Evolutionary conservation across 108 stramenopile species (phyloP), one percentile per base, ranked within the genome.

Genomic region (Pseudonitzschia delicatissima): DNA sequence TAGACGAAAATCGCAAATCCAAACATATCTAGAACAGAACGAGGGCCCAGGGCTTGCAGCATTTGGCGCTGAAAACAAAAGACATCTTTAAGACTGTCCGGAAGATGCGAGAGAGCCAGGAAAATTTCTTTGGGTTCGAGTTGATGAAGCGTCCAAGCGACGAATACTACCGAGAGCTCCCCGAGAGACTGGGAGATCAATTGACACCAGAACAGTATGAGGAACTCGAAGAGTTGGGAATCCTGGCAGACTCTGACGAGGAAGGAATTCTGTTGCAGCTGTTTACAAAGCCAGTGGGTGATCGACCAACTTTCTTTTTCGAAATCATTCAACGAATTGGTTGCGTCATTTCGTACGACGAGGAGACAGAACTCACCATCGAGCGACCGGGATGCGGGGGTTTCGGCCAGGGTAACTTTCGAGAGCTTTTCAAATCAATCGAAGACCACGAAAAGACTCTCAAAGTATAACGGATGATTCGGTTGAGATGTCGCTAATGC

Each of bases 271-370:
- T 96, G 53, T 42, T 96, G 28, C 92, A 95, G 57, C 70, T 96
- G 1, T 96, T 96, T 73, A 96, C 94, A 27, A 80, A 87, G 48
- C 94, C 94, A 7, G 72, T 90, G 42, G 90, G 88, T 3, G 92
- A 93, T 63, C 72, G 94, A 13, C 89, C 92, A 5, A 93, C 92
- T 11, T 73, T 94, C 44, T 96, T 96, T 63, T 61, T 92, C 51
- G 94, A 96, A 72, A 87, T 96, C 51, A 96, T 96, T 48, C 92
- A 96, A 81, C 78, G 94, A 15, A 89, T 93, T 45, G 94, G 94
- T 2, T 96, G 94, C 71, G 69, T 79, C 8, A 28, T 48, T 12
- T 58, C 72, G 13, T 53, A 59, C n/a, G 63, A 61, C 36, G 25
- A 61, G 0, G 4, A 35, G 59, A 25, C 37, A 35, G 8, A 18